phyloP scores from a whole-genome alignment of 306 rosid species.

The Medicago arabica region DNA sequence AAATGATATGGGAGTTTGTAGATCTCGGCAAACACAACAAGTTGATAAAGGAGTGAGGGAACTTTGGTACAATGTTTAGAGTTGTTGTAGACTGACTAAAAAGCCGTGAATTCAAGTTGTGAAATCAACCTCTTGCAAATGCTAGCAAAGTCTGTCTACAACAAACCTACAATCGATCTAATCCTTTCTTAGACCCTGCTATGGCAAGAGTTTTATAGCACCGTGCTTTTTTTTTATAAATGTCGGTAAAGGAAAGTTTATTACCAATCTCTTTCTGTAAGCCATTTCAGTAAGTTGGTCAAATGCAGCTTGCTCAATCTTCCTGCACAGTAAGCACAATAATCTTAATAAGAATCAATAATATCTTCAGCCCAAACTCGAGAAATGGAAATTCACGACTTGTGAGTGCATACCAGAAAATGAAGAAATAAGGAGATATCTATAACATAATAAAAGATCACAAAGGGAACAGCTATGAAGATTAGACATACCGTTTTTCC shows the following conservation, averaged over 20 bases:
- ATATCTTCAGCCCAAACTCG: constrained; percentile 27
- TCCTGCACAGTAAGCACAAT: constrained; percentile 61
- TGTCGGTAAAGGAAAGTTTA: constrained; percentile 39
- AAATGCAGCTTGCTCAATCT: constrained; percentile 75
- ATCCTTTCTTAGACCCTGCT: constrained; percentile 16
- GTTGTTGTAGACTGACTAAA: not conserved
- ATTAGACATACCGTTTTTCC: constrained; percentile 61
- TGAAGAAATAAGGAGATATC: constrained; percentile 8
- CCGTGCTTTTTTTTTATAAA: not conserved
- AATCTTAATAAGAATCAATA: constrained; percentile 34
- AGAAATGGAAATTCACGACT: constrained; percentile 24
- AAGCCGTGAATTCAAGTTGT: not conserved
- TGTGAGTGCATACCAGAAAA: constrained; percentile 16
- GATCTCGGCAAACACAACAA: constrained; percentile 22
- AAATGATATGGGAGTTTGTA: constrained; percentile 10
- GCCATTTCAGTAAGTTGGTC: constrained; percentile 85
- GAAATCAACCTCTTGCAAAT: constrained; percentile 12
- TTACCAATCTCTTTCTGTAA: constrained; percentile 81
- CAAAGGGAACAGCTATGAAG: constrained; percentile 28
- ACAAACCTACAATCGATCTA: constrained; percentile 6
- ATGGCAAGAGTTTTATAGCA: not conserved
- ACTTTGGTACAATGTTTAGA: not conserved
- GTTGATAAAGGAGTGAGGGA: not conserved
- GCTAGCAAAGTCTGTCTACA: constrained; percentile 1
- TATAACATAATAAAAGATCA: constrained; percentile 22